Evolutionary conservation across 208 protist genomes (phyloP), one percentile per base, ranked within the genome.

Genomic region (Wallacemonas sp.): DNA sequence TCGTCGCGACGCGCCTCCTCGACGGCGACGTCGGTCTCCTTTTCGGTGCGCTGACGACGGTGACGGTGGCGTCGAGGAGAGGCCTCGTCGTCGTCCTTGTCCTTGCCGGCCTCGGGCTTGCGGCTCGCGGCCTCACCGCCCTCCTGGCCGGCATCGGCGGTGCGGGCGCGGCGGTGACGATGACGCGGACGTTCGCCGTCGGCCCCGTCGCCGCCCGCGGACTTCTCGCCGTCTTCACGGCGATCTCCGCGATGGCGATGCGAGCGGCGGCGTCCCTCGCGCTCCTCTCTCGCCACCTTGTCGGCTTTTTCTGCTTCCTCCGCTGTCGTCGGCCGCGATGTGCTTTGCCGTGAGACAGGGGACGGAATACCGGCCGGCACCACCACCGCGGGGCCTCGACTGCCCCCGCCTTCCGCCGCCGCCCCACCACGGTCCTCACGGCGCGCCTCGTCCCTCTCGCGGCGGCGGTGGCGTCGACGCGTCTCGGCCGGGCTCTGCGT

Each of bases 401-500:
- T 16, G 48, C 48, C 18, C 7, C 8, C 18, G 25, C 10, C 25
- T 3, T 22, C 20, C 20, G 48, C 26, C 8, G 25, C 48, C 25
- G 7, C 14, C 7, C 25, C 48, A 32, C 25, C 48, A 20, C 3
- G 14, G 25, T 8, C n/a, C 5, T 7, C 25, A 55, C 29, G 20
- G n/a, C 1, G 36, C 14, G 7, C 14, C 14, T 7, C 10, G 18
- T 25, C 44, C 11, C 20, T 16, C 5, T 49, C 48, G 26, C 48
- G 25, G 20, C 25, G 48, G 18, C 48, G 48, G 25, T 55, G 48
- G 18, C 26, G 18, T 11, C 48, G 48, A 18, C 48, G 48, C 11
- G 41, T 41, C 64, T 69, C 64, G 20, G 50, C 49, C 14, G 64
- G 64, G 16, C 20, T 61, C 41, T 69, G 49, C 32, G 64, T 69